These are phyloP conservation scores for Dioscorea alata DNA, from an alignment of 106 monocot genomes.

Conservation along the genomic window DNA sequence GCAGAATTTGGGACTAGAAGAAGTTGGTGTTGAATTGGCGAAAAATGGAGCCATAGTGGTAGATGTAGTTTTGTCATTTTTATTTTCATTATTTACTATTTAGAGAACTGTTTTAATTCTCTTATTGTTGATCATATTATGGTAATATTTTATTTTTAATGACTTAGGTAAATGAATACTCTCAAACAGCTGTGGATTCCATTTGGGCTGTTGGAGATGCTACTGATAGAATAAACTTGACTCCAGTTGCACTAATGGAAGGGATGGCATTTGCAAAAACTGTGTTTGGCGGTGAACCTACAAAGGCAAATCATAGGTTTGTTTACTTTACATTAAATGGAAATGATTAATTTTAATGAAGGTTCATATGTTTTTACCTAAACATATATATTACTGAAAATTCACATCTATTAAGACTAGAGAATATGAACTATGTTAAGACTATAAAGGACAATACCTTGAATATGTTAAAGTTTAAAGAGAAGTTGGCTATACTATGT, in stretches of 20 bases:
- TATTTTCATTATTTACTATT: not conserved
- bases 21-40: slow-evolving; percentile 75
- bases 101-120: not conserved
- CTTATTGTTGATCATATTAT: not conserved
- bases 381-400: too few relatives aligned
- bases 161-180: slow-evolving; percentile 85
- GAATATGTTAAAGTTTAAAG: too few relatives aligned
- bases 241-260: slow-evolving; percentile 99
- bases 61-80: slow-evolving; percentile 3
- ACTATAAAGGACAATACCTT: too few relatives aligned
- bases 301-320: slow-evolving; percentile 82
- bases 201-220: slow-evolving; percentile 99
- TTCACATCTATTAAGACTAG: too few relatives aligned
- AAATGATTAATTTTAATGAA: too few relatives aligned
- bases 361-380: too few relatives aligned
- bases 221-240: slow-evolving; percentile 88
- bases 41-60: slow-evolving; percentile 92
- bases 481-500: too few relatives aligned
- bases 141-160: not conserved
- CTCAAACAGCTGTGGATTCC: slow-evolving; percentile 76
- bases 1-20: slow-evolving; percentile 88
- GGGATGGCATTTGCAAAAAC: slow-evolving; percentile 93
- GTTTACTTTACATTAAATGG: not conserved
- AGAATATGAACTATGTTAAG: too few relatives aligned
- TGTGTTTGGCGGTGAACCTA: slow-evolving; percentile 75